Base-by-base conservation (phyloP, 306 rosid species). In the Dalbergia oliveri region DNA sequence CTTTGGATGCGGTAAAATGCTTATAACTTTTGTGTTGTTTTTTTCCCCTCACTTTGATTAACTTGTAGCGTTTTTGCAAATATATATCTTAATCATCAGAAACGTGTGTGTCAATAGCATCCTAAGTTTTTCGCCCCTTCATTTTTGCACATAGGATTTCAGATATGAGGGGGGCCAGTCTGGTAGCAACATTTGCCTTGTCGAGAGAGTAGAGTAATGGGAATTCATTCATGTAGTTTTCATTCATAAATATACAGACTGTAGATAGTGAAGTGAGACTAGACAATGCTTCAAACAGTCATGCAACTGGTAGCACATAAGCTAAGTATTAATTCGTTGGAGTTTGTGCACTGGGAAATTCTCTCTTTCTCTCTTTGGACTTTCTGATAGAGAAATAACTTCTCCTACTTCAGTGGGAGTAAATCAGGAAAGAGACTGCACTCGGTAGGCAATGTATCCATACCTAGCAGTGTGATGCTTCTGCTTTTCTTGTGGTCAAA, bases 381-480 rank as follows among this genome's bases (percentile, higher is more conserved):
- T 37, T 50, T 70, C 78, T 16, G 47, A 43, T 62, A n/a, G n/a
- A n/a, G n/a, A n/a, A n/a, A n/a, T n/a, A 4, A 61, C 73, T 69
- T 82, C 73, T 58, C 73, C 78, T 78, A 66, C 73, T 83, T 78
- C 81, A 66, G 11, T n/a, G 77, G 86, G 80, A 78, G 72, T 67
- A 41, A 67, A 57, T 75, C 64, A 59, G 21, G 21, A 45, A 37
- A 66, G 70, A 77, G 54, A 43, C 62, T 62, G 39, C 57, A 16
- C 68, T 9, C 4, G 14, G 31, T 37, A 37, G 76, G 43, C 11
- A 19, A 57, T 44, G 57, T 45, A 49, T 12, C 60, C 54, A 34
- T 11, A 13, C 7, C 9, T 34, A 35, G 5, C 9, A 18, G 59
- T 44, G 37, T 44, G 37, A 41, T 54, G 47, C 53, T 54, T 2